Evolutionary conservation across 805 yeast genomes (phyloP).

Genomic region (Phaffomyces thermotolerans): DNA sequence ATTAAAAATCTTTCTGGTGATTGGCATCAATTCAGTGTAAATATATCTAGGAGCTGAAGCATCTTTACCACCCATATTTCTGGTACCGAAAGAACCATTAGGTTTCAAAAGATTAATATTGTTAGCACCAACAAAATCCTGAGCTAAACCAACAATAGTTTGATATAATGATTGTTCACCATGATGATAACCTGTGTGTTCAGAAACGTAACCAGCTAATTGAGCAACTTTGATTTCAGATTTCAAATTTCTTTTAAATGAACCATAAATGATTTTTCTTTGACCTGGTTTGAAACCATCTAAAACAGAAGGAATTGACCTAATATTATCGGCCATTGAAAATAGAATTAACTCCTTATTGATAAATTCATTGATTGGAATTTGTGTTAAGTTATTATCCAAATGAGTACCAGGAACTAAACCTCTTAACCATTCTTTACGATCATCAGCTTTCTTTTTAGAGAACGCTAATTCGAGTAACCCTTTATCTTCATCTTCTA

Average conservation of each 20-base stretch:
- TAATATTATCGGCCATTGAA: slow-evolving; percentile 92
- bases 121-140: slow-evolving; percentile 88
- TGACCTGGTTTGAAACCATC: slow-evolving; percentile 98
- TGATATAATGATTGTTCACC: slow-evolving; percentile 86
- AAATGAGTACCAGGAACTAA: slow-evolving; percentile 87
- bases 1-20: slow-evolving; percentile 72
- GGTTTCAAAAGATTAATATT: slow-evolving; percentile 81
- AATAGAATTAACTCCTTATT: slow-evolving; percentile 91
- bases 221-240: slow-evolving; percentile 85
- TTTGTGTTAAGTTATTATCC: slow-evolving; percentile 66
- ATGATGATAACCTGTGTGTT: slow-evolving; percentile 89
- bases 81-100: slow-evolving; percentile 92
- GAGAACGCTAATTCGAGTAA: slow-evolving; percentile 89
- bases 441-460: slow-evolving; percentile 91
- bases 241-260: slow-evolving; percentile 71
- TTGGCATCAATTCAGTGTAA: slow-evolving; percentile 71
- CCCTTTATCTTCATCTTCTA: slow-evolving; percentile 70
- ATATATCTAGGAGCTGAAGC: slow-evolving; percentile 98
- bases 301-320: slow-evolving; percentile 89
- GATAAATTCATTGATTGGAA: slow-evolving; percentile 90
- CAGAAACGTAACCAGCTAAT: slow-evolving; percentile 83
- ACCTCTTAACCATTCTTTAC: slow-evolving; percentile 94
- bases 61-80: slow-evolving; percentile 97
- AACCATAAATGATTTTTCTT: slow-evolving; percentile 84
- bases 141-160: slow-evolving; percentile 91